Base-by-base conservation (phyloP, 768 basidiomycete genomes). In the Heimioporus sp. region DNA sequence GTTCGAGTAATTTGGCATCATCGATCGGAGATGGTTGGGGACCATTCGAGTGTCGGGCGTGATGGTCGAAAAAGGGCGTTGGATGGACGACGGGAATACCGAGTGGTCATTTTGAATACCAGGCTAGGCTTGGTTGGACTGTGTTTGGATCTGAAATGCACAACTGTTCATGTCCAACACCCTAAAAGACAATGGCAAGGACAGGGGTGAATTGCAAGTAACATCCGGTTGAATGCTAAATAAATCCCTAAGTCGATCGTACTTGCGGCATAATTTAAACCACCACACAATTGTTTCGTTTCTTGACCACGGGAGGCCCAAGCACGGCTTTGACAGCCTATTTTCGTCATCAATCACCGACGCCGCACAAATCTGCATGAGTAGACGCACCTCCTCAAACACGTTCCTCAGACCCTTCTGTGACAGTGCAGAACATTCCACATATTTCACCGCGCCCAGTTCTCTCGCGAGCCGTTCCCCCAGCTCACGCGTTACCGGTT, bases 361-460 rank as follows among this genome's bases (percentile, higher is more conserved):
- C 47, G 56, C 10, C 7, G 21, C 20, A 31, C 43, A 51, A 13
- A 24, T 36, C 7, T 19, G 38, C 46, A 41, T 40, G 48, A 48
- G 15, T 76, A 35, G 7, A 35, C 88, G 68, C 70, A 92, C 94
- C 88, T 99, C 97, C 70, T 99, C 97, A 69, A 99, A 99, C 56
- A 99, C 97, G 72, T 98, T 98, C 89, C 98, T 98, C 72, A 99
- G 73, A 24, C 97, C 97, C 80, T 93, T 93, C 81, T 98, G 97
- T 60, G 96, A 98, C 79, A 99, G 74, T 47, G 97, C 97, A 50
- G 95, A 98, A 74, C 97, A 99, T 74, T 99, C 97, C 46, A 98
- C 95, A 68, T 97, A 99, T 73, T 98, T 99, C 73, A 98, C 95
- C 28, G 96, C 96, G 31, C 97, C 97, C 37, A 99, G 79, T 64